Percentiles rank a stretch among this genome's conserved stretches.
phyloP scores from a whole-genome alignment of 768 basidiomycete species.

The Serendipita vermifera region DNA sequence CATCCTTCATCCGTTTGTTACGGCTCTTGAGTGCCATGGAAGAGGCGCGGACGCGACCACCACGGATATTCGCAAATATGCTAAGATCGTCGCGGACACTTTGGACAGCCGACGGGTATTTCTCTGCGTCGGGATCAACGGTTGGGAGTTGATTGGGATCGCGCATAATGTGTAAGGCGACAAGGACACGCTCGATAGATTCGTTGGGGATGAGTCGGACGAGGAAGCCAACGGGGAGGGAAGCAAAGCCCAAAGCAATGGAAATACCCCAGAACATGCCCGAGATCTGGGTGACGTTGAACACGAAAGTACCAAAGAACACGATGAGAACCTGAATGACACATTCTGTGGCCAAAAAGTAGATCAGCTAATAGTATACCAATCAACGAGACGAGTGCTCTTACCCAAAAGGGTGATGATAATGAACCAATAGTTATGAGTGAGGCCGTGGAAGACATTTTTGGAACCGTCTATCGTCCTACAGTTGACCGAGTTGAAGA shows the following conservation, averaged over 20 bases:
- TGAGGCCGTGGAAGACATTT: constrained; percentile 80
- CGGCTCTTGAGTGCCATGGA: constrained; percentile 77
- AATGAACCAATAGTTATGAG: constrained; percentile 73
- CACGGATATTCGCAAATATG: constrained; percentile 71
- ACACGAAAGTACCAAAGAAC: constrained; percentile 81
- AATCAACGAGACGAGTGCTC: background rate
- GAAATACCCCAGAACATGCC: constrained; percentile 92
- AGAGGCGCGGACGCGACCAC: constrained; percentile 76
- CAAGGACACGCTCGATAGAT: constrained; percentile 56
- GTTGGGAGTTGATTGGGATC: constrained; percentile 53
- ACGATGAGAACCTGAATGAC: constrained; percentile 78
- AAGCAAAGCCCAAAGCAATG: constrained; percentile 70
- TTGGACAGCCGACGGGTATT: constrained; percentile 70
- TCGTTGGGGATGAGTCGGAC: constrained; percentile 70
- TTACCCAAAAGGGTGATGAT: constrained; percentile 71
- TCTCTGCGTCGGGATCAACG: constrained; percentile 39
- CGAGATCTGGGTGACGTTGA: constrained; percentile 67
- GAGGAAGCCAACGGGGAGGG: constrained; percentile 76
- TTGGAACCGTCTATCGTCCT: constrained; percentile 71
- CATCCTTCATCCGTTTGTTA: constrained; percentile 33
- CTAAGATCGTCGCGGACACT: constrained; percentile 75
- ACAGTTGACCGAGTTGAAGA: constrained; percentile 91
- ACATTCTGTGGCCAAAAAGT: constrained; percentile 52
- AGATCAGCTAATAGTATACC: constrained; percentile 3
- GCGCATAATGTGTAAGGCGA: constrained; percentile 44